Evolutionary conservation across 139 green algal species (phyloP).

Genomic region (Chlamydomonas sphaeroides): DNA sequence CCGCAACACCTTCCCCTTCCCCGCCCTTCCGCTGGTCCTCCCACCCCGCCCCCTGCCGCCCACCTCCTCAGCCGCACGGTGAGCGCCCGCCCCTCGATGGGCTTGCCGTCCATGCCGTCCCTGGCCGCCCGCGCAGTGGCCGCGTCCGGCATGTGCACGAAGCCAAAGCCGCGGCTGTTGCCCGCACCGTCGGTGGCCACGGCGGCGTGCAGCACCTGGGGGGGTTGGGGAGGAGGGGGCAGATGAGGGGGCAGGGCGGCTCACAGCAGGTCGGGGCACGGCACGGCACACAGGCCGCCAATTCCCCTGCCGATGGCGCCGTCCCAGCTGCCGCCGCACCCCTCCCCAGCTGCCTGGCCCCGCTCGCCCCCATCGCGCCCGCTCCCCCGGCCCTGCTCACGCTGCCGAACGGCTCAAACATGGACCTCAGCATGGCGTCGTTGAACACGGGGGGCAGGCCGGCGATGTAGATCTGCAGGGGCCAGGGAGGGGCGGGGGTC

Average conservation of each 20-base stretch:
- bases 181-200: slow-evolving; percentile 62
- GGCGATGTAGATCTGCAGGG: slow-evolving; percentile 81
- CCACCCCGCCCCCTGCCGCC: background rate
- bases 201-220: slow-evolving; percentile 46
- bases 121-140: slow-evolving; percentile 60
- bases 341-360: too few relatives aligned
- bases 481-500: too few relatives aligned
- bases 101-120: slow-evolving; percentile 49
- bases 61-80: slow-evolving; percentile 61
- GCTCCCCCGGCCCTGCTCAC: slow-evolving; percentile 55
- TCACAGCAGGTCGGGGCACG: too few relatives aligned
- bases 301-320: too few relatives aligned
- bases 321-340: too few relatives aligned
- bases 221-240: background rate
- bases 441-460: slow-evolving; percentile 77
- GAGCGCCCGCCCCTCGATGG: slow-evolving; percentile 61
- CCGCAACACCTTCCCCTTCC: background rate
- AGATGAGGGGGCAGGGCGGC: too few relatives aligned
- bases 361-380: too few relatives aligned
- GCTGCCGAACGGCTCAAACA: slow-evolving; percentile 82
- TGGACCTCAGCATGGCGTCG: slow-evolving; percentile 62
- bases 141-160: slow-evolving; percentile 85
- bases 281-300: too few relatives aligned
- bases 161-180: slow-evolving; percentile 82
- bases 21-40: background rate